Conservation (phyloP, 768 basidiomycete genomes). For the Lyophyllum semitale region DNA sequence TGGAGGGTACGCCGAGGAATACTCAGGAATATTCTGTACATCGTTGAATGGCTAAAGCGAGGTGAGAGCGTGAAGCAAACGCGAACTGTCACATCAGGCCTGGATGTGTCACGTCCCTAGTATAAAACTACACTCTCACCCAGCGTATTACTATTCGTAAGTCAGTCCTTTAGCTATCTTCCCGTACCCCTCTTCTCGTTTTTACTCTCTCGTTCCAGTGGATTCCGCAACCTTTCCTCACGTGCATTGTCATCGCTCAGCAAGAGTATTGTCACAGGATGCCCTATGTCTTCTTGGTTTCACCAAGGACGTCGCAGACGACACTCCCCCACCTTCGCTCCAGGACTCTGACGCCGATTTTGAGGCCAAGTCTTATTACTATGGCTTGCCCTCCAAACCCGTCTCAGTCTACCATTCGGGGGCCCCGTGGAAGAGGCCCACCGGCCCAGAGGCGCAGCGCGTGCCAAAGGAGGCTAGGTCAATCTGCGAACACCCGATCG, state of each 20-base stretch:
- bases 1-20: constrained; percentile 54
- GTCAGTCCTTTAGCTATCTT: too few species aligned
- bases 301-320: too few species aligned
- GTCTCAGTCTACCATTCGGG: constrained; percentile 30
- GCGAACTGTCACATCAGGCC: neutral
- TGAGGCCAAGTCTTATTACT: too few species aligned
- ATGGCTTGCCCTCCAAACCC: constrained; percentile 18
- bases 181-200: too few species aligned
- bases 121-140: neutral
- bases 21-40: constrained; percentile 54
- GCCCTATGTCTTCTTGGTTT: too few species aligned
- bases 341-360: too few species aligned
- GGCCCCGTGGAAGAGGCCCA: constrained; percentile 23
- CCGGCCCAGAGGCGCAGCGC: constrained; percentile 17
- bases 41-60: neutral
- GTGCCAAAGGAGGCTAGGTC: constrained; percentile 25
- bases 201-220: too few species aligned
- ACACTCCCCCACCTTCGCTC: too few species aligned
- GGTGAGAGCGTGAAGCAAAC: neutral
- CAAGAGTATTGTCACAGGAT: too few species aligned
- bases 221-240: too few species aligned
- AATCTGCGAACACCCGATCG: constrained; percentile 28
- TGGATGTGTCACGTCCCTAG: neutral
- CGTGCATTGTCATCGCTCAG: too few species aligned
- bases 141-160: too few species aligned